Percentiles rank a stretch among this genome's conserved stretches.
phyloP scores from a whole-genome alignment of 805 yeast genomes.

The Brettanomyces sp. region DNA sequence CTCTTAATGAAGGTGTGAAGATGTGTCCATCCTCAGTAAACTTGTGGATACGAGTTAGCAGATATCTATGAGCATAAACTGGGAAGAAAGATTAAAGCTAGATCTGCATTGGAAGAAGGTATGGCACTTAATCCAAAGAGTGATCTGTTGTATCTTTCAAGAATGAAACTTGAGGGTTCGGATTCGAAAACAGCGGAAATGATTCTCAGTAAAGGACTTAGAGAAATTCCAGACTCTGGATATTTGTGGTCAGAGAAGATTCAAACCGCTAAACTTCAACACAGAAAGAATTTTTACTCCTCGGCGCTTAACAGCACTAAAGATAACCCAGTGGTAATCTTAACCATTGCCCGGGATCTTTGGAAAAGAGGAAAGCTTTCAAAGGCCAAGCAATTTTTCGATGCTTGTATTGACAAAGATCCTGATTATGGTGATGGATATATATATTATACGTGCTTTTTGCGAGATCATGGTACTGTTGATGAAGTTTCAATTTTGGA shows the following conservation, averaged over 20 bases:
- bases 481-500: constrained; percentile 30
- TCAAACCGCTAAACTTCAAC: constrained; percentile 29
- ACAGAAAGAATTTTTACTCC: constrained; percentile 45
- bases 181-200: constrained; percentile 44
- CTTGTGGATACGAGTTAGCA: constrained; percentile 51
- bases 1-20: constrained; percentile 40
- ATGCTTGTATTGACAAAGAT: constrained; percentile 45
- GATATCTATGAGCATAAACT: constrained; percentile 33
- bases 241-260: constrained; percentile 60
- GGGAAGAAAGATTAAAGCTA: constrained; percentile 43
- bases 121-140: constrained; percentile 38
- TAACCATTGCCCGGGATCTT: constrained; percentile 58
- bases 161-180: constrained; percentile 47
- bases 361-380: constrained; percentile 54
- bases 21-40: constrained; percentile 31
- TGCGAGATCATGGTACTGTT: constrained; percentile 28
- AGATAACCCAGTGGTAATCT: constrained; percentile 48
- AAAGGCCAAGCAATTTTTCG: constrained; percentile 68
- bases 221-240: constrained; percentile 48
- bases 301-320: constrained; percentile 65
- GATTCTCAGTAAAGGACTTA: constrained; percentile 49
- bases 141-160: constrained; percentile 49
- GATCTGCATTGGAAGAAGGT: constrained; percentile 66
- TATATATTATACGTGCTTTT: constrained; percentile 51
- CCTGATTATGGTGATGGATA: constrained; percentile 67